These are phyloP conservation scores for Funneliformis caledonium DNA, from an alignment of 371 early-diverging fungal genomes.

Conservation along the genomic window DNA sequence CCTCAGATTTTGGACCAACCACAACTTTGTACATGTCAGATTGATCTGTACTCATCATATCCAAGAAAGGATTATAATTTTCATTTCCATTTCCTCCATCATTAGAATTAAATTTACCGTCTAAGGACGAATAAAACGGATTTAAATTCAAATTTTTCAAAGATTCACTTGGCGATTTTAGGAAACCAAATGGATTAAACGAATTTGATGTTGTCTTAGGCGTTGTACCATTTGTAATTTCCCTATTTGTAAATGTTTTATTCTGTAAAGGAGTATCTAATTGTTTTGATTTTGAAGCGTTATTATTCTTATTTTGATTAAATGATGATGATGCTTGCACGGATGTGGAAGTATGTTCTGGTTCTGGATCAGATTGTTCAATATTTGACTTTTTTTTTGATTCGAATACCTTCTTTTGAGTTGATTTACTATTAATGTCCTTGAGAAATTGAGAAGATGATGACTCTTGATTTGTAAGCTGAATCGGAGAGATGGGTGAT, in stretches of 20 bases:
- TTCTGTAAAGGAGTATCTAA: too few species aligned
- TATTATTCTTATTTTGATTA: too few species aligned
- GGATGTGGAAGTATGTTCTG: background rate
- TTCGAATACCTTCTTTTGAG: background rate
- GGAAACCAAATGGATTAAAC: background rate
- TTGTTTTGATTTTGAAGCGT: background rate
- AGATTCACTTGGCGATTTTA: background rate
- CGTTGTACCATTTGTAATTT: background rate
- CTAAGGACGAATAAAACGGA: background rate
- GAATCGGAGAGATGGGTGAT: background rate
- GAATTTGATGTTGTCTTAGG: background rate
- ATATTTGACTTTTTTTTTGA: background rate
- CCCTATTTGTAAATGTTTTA: too few species aligned
- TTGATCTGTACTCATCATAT: background rate
- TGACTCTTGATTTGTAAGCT: background rate
- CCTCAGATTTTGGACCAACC: background rate
- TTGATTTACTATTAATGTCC: background rate
- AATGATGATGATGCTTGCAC: too few species aligned
- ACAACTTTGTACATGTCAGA: slow-evolving; percentile 27
- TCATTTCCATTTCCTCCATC: background rate
- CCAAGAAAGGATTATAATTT: background rate
- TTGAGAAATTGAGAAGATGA: background rate
- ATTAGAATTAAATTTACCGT: background rate
- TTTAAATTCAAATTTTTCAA: background rate
- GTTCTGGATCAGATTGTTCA: background rate